Evolutionary conservation across 2,329 filamentous ascomycete species (phyloP), one percentile per base, ranked within the genome.

Genomic region (Claviceps pusilla): DNA sequence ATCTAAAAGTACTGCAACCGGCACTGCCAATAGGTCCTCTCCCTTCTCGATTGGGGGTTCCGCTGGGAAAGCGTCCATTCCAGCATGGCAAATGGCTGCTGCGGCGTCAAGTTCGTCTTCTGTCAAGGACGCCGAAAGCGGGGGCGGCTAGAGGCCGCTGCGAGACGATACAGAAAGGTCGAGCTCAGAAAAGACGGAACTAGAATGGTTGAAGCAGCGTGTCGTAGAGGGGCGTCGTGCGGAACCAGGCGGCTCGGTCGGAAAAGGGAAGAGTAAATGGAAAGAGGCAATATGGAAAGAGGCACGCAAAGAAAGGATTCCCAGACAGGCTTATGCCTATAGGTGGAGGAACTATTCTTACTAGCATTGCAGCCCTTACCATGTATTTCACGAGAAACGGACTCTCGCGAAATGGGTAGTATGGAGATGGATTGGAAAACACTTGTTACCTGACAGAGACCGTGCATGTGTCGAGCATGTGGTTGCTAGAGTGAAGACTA

Each of bases 81-180:
- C 86, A 4, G 80, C 85, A 4, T 90, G 86, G 86, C 86, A 90
- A 69, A 78, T 88, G 76, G 83, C 84, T 50, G 82, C 83, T 65
- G 74, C 80, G 9, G 59, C 65, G 28, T 58, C 65, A 9, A 55
- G 62, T 46, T 61, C 63, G 48, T 60, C 62, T 50, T 60, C 61
- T 5, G 62, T 62, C 6, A 64, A 66, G 52, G 57, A 61, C 14
- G 62, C 57, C 46, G 57, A 58, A 19, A 45, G 48, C 46, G 53
- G 37, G 55, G 33, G 57, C 57, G 3, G 49, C 39, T 29, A 37
- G 53, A 39, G 49, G 45, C 28, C 24, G 11, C 28, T n/a, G 24
- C 28, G 3, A 7, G 28, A 16, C 29, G 24, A 5, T 5, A 5
- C 9, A 24, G 19, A 45, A 28, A 28, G 11, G 43, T 10, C 12